These are phyloP conservation scores for Hymenoscyphus albidus DNA, from an alignment of 2,329 filamentous ascomycete genomes.

Conservation along the genomic window DNA sequence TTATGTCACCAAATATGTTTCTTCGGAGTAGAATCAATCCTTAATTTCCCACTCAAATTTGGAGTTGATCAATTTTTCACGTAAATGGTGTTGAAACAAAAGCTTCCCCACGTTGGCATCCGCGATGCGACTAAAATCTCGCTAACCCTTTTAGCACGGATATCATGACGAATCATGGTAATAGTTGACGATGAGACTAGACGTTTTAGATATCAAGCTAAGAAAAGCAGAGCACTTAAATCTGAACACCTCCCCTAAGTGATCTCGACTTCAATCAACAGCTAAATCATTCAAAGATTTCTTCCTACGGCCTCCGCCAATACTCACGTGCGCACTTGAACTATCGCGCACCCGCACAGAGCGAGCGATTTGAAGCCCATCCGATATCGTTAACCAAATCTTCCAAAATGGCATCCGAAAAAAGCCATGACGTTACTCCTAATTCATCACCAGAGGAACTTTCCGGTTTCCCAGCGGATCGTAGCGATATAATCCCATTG, in stretches of 20 bases:
- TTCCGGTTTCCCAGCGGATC: not conserved
- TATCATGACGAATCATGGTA: not conserved
- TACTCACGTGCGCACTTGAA: not conserved
- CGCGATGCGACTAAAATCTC: not conserved
- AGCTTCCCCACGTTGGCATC: not conserved
- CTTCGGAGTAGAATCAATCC: too few species aligned
- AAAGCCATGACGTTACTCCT: not conserved
- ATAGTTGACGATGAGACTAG: not conserved
- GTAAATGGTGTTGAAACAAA: not conserved
- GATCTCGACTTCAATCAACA: not conserved
- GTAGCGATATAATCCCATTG: too few species aligned
- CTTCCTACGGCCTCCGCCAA: not conserved
- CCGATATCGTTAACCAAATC: not conserved
- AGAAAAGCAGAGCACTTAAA: not conserved
- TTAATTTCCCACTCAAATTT: not conserved
- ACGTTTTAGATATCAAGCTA: not conserved
- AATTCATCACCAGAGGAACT: not conserved
- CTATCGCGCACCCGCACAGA: not conserved
- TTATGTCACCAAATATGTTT: not conserved
- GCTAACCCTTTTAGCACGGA: not conserved
- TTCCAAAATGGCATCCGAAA: not conserved
- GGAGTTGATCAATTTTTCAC: not conserved
- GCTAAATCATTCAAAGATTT: not conserved
- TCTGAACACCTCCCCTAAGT: not conserved
- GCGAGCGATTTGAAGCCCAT: not conserved